Conservation (phyloP, 2,329 filamentous ascomycete genomes). For the Fonsecaea pedrosoi region DNA sequence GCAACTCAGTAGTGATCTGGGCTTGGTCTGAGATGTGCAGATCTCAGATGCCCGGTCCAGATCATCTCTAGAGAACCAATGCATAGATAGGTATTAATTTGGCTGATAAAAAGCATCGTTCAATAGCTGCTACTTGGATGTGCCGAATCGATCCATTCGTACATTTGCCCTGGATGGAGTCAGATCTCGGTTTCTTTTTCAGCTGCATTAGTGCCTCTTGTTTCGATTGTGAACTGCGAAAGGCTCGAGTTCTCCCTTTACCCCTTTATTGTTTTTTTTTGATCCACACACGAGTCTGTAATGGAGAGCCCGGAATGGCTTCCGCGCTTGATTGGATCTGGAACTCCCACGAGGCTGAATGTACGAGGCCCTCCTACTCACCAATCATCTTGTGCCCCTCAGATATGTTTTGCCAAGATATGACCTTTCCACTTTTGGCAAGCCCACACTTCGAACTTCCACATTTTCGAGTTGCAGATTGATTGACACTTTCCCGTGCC, state of each 20-base stretch:
- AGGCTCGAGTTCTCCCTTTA: not conserved
- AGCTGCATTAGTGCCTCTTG: not conserved
- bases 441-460: conserved; percentile 16
- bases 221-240: not conserved
- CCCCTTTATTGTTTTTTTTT: not conserved
- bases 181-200: not conserved
- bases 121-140: not conserved
- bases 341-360: not conserved
- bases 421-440: conserved; percentile 13
- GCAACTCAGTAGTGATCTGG: not conserved
- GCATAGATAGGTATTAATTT: conserved; percentile 25
- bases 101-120: conserved; percentile 8
- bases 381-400: not conserved
- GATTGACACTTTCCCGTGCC: conserved; percentile 12
- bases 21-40: conserved; percentile 31
- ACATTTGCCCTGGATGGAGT: not conserved
- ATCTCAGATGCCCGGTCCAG: conserved; percentile 22
- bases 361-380: not conserved
- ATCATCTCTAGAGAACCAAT: not conserved
- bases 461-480: conserved; percentile 21
- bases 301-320: not conserved
- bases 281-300: not conserved
- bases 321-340: not conserved
- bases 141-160: not conserved
- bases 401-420: conserved; percentile 13